Conservation (phyloP, 2,329 filamentous ascomycete genomes). For the Dendrostoma leiphaemia region DNA sequence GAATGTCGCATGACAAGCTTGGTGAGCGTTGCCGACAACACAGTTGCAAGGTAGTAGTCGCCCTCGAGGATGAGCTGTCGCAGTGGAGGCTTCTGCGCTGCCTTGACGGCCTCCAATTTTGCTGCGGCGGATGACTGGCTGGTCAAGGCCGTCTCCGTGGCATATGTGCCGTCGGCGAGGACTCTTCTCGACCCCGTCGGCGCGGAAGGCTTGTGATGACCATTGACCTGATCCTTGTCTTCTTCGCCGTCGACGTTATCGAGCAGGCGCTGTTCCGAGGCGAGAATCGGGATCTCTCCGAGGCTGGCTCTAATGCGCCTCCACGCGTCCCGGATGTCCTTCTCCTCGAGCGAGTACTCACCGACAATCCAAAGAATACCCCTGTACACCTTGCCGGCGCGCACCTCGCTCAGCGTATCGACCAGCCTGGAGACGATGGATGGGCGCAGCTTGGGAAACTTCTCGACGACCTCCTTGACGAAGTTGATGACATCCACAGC, state of each 20-base stretch:
- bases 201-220: constrained; percentile 70
- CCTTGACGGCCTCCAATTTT: constrained; percentile 93
- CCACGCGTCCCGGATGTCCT: constrained; percentile 94
- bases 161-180: constrained; percentile 94
- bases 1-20: constrained; percentile 98
- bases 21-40: constrained; percentile 92
- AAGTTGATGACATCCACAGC: constrained; percentile 98
- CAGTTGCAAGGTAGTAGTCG: constrained; percentile 93
- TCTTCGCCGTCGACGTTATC: constrained; percentile 78
- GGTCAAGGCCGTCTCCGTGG: constrained; percentile 92
- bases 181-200: constrained; percentile 87
- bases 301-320: constrained; percentile 91
- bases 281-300: constrained; percentile 94
- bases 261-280: constrained; percentile 87
- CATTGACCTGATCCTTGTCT: constrained; percentile 70
- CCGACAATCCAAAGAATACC: constrained; percentile 97
- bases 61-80: constrained; percentile 94
- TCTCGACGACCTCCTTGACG: constrained; percentile 98
- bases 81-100: constrained; percentile 92
- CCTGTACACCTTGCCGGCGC: constrained; percentile 94
- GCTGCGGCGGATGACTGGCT: constrained; percentile 88
- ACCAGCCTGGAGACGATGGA: constrained; percentile 88
- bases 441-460: constrained; percentile 85
- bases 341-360: constrained; percentile 92
- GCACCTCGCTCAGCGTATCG: constrained; percentile 85